These are phyloP conservation scores for Haplographium delicatum DNA, from an alignment of 495 filamentous ascomycete species.

Conservation along the genomic window DNA sequence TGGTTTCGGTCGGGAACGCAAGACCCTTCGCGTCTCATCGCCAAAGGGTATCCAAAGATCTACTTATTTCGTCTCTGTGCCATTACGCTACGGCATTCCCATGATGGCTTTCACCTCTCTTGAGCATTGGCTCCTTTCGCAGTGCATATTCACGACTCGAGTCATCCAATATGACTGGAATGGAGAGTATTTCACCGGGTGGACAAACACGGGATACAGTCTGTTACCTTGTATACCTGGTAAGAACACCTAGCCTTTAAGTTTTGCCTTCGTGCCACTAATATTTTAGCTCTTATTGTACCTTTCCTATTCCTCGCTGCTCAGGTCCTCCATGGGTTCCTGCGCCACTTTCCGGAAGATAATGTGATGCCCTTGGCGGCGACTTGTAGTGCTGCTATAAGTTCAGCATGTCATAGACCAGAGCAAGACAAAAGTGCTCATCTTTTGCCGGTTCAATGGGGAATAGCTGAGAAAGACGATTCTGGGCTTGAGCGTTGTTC, in stretches of 20 bases:
- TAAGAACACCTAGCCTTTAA: background rate
- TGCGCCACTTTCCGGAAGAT: background rate
- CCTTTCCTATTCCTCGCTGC: background rate
- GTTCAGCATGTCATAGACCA: background rate
- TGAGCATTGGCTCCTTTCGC: background rate
- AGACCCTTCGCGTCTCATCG: conserved; percentile 41
- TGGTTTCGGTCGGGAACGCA: conserved; percentile 16
- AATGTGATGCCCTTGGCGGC: background rate
- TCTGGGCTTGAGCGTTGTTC: no score
- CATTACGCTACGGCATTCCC: background rate
- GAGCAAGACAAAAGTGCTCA: background rate
- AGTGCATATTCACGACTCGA: background rate
- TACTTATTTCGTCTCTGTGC: conserved; percentile 29
- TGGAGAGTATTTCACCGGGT: background rate
- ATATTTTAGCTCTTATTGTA: background rate
- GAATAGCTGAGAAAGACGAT: no score
- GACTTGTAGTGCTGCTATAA: background rate
- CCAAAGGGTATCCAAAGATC: conserved; percentile 32
- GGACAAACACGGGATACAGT: background rate
- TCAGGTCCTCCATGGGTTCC: background rate
- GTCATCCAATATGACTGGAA: background rate
- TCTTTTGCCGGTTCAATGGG: background rate
- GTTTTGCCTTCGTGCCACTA: background rate
- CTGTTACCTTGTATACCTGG: background rate
- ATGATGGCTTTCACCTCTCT: background rate